Evolutionary conservation across 1,139 yeast species (phyloP), one percentile per base, ranked within the genome.

Genomic region (Blastobotrys malaysiensis): DNA sequence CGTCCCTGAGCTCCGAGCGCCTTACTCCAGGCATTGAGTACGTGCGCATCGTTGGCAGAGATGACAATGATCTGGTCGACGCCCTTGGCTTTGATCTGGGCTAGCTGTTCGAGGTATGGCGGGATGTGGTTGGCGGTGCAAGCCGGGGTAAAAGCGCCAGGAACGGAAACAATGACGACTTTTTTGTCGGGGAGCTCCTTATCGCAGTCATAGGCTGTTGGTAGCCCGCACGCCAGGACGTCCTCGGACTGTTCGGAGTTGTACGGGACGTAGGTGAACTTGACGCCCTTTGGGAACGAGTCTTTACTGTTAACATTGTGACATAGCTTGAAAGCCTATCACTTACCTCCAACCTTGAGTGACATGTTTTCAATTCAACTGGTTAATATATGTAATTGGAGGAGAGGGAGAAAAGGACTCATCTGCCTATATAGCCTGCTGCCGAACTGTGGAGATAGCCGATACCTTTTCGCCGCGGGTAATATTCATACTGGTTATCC

Each of bases 91-190:
- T 81, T 78, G 56, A 86, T 85, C 55, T 83, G 79, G 9, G 69
- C 69, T 52, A 79, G 65, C 53, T 80, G 73, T 53, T 74, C 70
- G 58, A 89, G 73, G 72, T 77, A 88, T 16, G 83, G 88, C 24
- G 97, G 97, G 61, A 89, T 81, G 71, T 90, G 96, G 62, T 78
- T 75, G 60, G 82, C 87, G 43, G 93, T 82, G 73, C 96, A 89
- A 5, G 95, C 83, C 61, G 96, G 96, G 43, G 96, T 87, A 78
- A 88, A 89, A 21, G 97, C 96, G 60, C 95, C 96, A 58, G 96
- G 96, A 24, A 88, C 95, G 55, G 88, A 80, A 45, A 91, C 88
- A 63, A 88, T 76, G 46, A 87, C 82, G 48, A 87, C 78, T 61
- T 78, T 80, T 69, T 78, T 78, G 60, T 77, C 79, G 39, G 70